Percentiles rank a stretch among this genome's conserved stretches.
These are phyloP conservation scores for Saccharomycopsis sp. DNA, from an alignment of 805 yeast genomes.

Conservation along the genomic window DNA sequence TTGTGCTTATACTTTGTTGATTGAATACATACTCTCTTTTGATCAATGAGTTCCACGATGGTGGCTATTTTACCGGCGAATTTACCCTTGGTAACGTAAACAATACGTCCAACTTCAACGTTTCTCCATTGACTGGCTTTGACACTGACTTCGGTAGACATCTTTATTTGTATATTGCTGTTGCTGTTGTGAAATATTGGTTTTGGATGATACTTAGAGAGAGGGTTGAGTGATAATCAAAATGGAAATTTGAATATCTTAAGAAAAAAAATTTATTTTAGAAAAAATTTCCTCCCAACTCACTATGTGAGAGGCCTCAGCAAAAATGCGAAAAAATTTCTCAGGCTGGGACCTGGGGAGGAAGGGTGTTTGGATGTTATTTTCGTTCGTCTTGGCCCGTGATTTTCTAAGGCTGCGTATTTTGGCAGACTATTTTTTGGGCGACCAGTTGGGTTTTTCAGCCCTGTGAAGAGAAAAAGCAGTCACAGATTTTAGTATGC, in stretches of 20 bases:
- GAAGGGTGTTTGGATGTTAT: slow-evolving; percentile 5
- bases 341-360: not conserved
- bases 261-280: not conserved
- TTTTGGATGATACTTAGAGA: not conserved
- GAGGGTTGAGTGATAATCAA: not conserved
- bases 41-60: slow-evolving; percentile 98
- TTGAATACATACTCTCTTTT: slow-evolving; percentile 82
- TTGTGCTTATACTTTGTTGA: not conserved
- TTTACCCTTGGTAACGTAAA: slow-evolving; percentile 76
- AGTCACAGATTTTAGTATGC: not conserved
- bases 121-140: slow-evolving; percentile 98
- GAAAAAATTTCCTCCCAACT: not conserved
- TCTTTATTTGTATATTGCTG: slow-evolving; percentile 22
- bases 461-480: not conserved
- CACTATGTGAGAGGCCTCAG: not conserved
- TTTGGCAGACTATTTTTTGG: not conserved
- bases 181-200: not conserved
- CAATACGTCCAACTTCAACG: slow-evolving; percentile 99
- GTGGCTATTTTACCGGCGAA: slow-evolving; percentile 82
- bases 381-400: not conserved
- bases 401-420: not conserved
- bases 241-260: not conserved
- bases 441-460: not conserved
- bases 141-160: slow-evolving; percentile 72
- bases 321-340: not conserved